phyloP scores from a whole-genome alignment of 495 filamentous ascomycete genomes.

The Penicillium dipodomyicola region DNA sequence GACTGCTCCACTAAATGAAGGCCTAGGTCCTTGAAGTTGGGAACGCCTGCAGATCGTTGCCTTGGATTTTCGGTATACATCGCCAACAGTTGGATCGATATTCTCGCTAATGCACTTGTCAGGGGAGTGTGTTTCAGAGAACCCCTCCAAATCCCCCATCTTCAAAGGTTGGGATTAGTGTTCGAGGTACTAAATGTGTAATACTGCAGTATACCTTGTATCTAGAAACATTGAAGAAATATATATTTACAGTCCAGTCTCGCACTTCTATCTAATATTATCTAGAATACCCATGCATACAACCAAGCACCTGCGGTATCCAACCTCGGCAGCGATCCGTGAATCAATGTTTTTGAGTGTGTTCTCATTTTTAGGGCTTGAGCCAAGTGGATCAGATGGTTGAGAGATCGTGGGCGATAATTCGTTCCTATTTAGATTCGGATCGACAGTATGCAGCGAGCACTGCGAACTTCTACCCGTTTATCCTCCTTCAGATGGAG shows the following conservation, averaged over 20 bases:
- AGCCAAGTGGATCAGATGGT: conserved; percentile 5
- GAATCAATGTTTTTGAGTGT: conserved; percentile 1
- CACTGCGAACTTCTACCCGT: background rate
- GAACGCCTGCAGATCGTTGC: conserved; percentile 3
- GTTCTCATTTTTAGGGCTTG: conserved; percentile 11
- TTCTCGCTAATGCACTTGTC: conserved; percentile 9
- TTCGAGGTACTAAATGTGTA: too few species aligned
- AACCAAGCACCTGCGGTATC: background rate
- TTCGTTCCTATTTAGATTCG: conserved; percentile 3
- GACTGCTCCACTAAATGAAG: background rate
- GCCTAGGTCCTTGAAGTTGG: background rate
- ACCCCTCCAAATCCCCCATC: background rate
- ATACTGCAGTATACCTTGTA: background rate
- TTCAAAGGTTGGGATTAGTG: background rate
- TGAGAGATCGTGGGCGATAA: conserved; percentile 2
- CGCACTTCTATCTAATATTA: background rate
- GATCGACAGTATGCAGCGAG: conserved; percentile 8
- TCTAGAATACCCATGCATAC: background rate
- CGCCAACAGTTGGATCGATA: background rate
- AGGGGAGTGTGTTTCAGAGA: conserved; percentile 3
- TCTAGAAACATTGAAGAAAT: too few species aligned
- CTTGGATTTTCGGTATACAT: background rate
- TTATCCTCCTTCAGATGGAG: background rate
- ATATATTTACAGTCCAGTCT: background rate
- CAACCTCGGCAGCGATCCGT: background rate